phyloP scores from a whole-genome alignment of 495 filamentous ascomycete species.

The Chaetomium fimeti region DNA sequence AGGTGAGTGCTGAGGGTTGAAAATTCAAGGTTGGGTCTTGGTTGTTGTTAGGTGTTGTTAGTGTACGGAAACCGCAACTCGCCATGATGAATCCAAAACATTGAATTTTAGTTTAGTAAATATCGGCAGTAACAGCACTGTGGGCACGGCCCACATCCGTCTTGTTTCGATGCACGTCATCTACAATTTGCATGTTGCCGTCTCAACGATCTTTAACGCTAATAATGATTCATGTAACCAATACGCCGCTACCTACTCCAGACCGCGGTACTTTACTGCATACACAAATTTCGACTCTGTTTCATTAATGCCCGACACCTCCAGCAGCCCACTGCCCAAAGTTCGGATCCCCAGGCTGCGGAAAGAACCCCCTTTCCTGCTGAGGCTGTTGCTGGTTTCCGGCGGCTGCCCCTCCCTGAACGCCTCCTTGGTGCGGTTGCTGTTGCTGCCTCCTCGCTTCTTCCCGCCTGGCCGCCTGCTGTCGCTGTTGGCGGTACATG shows the following conservation, averaged over 20 bases:
- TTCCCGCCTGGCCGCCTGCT: constrained; percentile 51
- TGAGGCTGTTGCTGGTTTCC: constrained; percentile 19
- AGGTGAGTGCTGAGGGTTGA: neutral
- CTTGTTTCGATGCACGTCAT: neutral
- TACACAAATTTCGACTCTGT: neutral
- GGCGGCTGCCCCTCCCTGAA: constrained; percentile 10
- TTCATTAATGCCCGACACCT: constrained; percentile 66
- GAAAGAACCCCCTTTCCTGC: constrained; percentile 60
- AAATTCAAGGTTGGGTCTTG: neutral
- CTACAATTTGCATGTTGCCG: neutral
- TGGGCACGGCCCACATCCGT: too few species aligned
- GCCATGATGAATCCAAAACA: neutral
- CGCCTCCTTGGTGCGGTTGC: constrained; percentile 25
- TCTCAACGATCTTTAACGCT: neutral
- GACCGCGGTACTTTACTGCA: neutral
- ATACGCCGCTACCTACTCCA: constrained; percentile 18
- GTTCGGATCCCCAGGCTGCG: constrained; percentile 67
- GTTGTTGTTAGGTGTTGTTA: neutral
- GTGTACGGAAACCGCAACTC: neutral
- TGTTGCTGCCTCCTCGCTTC: constrained; percentile 37
- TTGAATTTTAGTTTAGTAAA: too few species aligned
- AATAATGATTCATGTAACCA: neutral
- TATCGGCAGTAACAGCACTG: too few species aligned
- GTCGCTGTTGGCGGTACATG: constrained; percentile 78
- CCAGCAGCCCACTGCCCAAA: constrained; percentile 73